These are phyloP conservation scores for Acorus calamus DNA, from an alignment of 106 monocot species.

Conservation along the genomic window DNA sequence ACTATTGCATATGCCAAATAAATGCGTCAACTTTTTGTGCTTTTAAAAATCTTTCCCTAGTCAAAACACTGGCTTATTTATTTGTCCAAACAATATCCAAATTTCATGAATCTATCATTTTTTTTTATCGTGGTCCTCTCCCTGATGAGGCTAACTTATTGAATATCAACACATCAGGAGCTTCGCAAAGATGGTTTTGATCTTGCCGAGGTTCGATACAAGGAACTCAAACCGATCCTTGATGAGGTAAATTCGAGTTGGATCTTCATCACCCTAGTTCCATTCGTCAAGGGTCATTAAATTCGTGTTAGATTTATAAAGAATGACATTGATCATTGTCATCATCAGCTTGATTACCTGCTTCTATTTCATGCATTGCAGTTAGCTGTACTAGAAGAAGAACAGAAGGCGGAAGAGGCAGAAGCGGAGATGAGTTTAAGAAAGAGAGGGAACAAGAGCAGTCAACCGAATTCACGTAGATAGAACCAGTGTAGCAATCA, in stretches of 20 bases:
- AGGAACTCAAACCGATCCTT: conserved; percentile 93
- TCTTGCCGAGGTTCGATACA: conserved; percentile 84
- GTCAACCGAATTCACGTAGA: conserved; percentile 14
- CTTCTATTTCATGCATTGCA: conserved; percentile 4
- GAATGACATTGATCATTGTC: not conserved
- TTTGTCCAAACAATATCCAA: too few species aligned
- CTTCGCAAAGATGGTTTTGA: conserved; percentile 99
- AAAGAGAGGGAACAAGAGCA: conserved; percentile 31
- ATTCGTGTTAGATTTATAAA: not conserved
- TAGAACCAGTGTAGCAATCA: not conserved
- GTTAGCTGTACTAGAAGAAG: conserved; percentile 67
- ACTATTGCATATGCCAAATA: too few species aligned
- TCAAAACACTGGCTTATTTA: too few species aligned
- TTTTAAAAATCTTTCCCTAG: too few species aligned
- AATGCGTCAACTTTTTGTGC: too few species aligned
- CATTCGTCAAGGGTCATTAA: not conserved
- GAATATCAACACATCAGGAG: conserved; percentile 38
- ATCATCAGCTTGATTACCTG: not conserved
- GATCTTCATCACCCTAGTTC: not conserved
- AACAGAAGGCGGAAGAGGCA: conserved; percentile 78
- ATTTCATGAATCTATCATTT: too few species aligned
- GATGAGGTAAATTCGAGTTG: conserved; percentile 55
- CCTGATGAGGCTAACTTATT: not conserved
- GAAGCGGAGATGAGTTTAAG: conserved; percentile 38
- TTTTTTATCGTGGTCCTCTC: not conserved